Evolutionary conservation across 805 yeast species (phyloP).

Genomic region (Candida verbasci): DNA sequence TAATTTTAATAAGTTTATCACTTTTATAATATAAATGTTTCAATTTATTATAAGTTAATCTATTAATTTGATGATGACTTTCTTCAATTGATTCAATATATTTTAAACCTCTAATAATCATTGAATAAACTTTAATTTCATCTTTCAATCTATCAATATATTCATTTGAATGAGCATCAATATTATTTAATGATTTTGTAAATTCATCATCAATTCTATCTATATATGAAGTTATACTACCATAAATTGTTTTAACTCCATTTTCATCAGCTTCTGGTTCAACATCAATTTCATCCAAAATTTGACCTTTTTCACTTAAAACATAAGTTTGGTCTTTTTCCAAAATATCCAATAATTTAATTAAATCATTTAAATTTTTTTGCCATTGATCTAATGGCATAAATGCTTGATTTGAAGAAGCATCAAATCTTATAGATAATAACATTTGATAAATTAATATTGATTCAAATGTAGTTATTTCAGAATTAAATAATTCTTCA

Average conservation of each 20-base stretch:
- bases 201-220: constrained; percentile 96
- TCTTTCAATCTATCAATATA: constrained; percentile 87
- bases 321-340: constrained; percentile 61
- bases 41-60: constrained; percentile 77
- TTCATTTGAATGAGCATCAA: constrained; percentile 94
- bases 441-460: constrained; percentile 76
- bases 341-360: constrained; percentile 59
- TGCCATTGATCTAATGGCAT: constrained; percentile 85
- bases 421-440: constrained; percentile 85
- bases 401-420: constrained; percentile 58
- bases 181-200: constrained; percentile 76
- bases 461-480: constrained; percentile 58
- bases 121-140: constrained; percentile 69
- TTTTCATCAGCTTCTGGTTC: constrained; percentile 54
- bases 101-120: constrained; percentile 79
- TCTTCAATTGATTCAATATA: constrained; percentile 69
- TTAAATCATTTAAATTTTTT: constrained; percentile 58
- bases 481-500: constrained; percentile 51
- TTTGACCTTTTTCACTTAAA: constrained; percentile 69
- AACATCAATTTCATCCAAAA: constrained; percentile 67
- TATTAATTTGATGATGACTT: constrained; percentile 51
- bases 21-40: constrained; percentile 95
- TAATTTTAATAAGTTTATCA: constrained; percentile 58
- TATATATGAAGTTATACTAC: constrained; percentile 79
- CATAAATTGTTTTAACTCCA: constrained; percentile 73